Conservation (phyloP, 352 stramenopile genomes). For the Phytopythium ostracodes region DNA sequence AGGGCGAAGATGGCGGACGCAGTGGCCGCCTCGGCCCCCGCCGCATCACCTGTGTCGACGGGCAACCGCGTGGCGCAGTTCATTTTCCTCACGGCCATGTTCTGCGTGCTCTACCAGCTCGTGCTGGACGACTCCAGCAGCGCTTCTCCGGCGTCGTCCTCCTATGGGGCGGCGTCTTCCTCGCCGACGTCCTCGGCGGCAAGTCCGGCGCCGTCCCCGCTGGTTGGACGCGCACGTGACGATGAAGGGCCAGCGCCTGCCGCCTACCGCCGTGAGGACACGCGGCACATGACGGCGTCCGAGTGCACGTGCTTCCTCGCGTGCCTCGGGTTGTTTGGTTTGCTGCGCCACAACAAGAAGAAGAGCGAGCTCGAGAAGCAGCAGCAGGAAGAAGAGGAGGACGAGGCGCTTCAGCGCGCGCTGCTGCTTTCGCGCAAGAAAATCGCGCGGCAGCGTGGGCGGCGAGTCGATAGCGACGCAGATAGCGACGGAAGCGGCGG, state of each 20-base stretch:
- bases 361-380: constrained; percentile 23
- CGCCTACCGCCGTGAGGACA: constrained; percentile 25
- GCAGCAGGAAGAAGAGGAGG: constrained; percentile 12
- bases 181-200: background rate
- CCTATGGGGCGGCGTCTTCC: background rate
- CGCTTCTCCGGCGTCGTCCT: background rate
- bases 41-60: constrained; percentile 16
- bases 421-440: constrained; percentile 17
- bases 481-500: background rate
- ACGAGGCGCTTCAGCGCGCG: constrained; percentile 16
- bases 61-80: constrained; percentile 62
- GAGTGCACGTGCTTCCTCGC: constrained; percentile 59
- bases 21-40: background rate
- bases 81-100: constrained; percentile 47
- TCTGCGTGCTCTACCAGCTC: constrained; percentile 55
- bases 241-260: background rate
- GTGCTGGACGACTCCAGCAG: background rate
- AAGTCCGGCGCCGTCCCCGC: background rate
- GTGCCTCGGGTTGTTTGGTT: constrained; percentile 54
- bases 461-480: background rate
- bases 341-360: constrained; percentile 49
- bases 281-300: constrained; percentile 37
- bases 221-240: background rate
- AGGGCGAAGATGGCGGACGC: background rate
- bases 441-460: background rate